phyloP scores from a whole-genome alignment of 129 eudicot species.

The Centella asiatica region DNA sequence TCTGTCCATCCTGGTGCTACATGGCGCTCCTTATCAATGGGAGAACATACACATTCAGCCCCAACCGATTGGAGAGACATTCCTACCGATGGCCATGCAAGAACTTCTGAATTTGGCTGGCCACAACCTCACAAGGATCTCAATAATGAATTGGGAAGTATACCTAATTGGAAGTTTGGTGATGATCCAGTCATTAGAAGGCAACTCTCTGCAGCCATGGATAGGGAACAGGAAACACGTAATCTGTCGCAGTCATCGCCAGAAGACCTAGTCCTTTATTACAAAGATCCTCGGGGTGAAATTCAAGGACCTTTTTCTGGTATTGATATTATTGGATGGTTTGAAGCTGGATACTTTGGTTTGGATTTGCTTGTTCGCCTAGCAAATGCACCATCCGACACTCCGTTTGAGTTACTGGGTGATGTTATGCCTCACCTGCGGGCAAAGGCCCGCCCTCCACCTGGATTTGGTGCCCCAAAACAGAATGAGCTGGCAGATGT shows the following conservation, averaged over 20 bases:
- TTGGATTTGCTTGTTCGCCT: conserved; percentile 73
- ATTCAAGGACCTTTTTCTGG: conserved; percentile 97
- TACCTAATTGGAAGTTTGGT: conserved; percentile 29
- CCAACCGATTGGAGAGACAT: conserved; percentile 36
- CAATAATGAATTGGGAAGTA: conserved; percentile 16
- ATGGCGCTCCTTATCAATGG: conserved; percentile 55
- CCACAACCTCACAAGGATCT: conserved; percentile 29
- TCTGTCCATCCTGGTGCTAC: conserved; percentile 33
- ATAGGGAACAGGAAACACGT: conserved; percentile 49
- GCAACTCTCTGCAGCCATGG: conserved; percentile 46
- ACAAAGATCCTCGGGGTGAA: conserved; percentile 92
- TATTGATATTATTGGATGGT: conserved; percentile 87
- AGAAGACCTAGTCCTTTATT: conserved; percentile 78
- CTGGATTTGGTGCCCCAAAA: conserved; percentile 70
- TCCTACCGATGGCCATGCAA: conserved; percentile 30
- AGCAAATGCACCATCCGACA: conserved; percentile 67
- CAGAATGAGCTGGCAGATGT: conserved; percentile 45
- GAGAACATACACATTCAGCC: conserved; percentile 27
- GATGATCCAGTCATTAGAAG: conserved; percentile 38
- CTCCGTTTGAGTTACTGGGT: conserved; percentile 68
- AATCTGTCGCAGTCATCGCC: conserved; percentile 56
- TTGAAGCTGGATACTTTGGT: conserved; percentile 96
- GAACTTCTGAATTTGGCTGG: conserved; percentile 36
- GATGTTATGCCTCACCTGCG: conserved; percentile 98
- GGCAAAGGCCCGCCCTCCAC: conserved; percentile 87